Evolutionary conservation across 768 basidiomycete genomes (phyloP).

Genomic region (Hemileccinum rubropunctum): DNA sequence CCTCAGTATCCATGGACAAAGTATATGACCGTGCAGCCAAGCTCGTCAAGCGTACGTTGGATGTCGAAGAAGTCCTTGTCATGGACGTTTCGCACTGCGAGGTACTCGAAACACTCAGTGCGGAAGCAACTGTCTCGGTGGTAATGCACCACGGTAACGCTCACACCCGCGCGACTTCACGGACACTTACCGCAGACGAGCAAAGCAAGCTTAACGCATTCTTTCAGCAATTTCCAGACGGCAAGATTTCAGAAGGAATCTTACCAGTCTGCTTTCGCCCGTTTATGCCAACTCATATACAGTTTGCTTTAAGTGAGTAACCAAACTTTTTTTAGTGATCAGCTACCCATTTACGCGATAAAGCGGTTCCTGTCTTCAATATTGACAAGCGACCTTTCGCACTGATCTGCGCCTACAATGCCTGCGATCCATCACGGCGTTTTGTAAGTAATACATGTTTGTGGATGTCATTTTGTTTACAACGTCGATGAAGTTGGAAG

Average conservation of each 20-base stretch:
- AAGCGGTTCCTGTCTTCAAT: slow-evolving; percentile 90
- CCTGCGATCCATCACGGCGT: slow-evolving; percentile 72
- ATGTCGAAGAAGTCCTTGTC: slow-evolving; percentile 88
- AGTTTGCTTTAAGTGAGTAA: slow-evolving; percentile 81
- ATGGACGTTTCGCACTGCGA: slow-evolving; percentile 93
- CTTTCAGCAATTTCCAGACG: slow-evolving; percentile 78
- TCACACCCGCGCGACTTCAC: slow-evolving; percentile 47
- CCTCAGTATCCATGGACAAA: slow-evolving; percentile 66
- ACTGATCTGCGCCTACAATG: slow-evolving; percentile 88
- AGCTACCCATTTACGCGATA: slow-evolving; percentile 3
- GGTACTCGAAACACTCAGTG: slow-evolving; percentile 65
- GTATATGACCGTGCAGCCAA: slow-evolving; percentile 90
- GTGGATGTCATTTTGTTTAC: slow-evolving; percentile 7
- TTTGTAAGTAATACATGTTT: slow-evolving; percentile 51
- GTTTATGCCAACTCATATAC: slow-evolving; percentile 76
- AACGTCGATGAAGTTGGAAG: slow-evolving; percentile 61
- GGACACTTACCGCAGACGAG: slow-evolving; percentile 64
- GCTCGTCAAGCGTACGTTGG: slow-evolving; percentile 85
- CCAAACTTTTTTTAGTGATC: not conserved
- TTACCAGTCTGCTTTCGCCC: slow-evolving; percentile 80
- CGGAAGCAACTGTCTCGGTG: slow-evolving; percentile 63
- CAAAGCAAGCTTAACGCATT: slow-evolving; percentile 74
- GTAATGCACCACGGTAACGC: slow-evolving; percentile 69
- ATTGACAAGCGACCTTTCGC: slow-evolving; percentile 92
- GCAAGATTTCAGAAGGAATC: slow-evolving; percentile 83